Conservation (phyloP, 2,329 filamentous ascomycete genomes). For the Juglanconis juglandina region DNA sequence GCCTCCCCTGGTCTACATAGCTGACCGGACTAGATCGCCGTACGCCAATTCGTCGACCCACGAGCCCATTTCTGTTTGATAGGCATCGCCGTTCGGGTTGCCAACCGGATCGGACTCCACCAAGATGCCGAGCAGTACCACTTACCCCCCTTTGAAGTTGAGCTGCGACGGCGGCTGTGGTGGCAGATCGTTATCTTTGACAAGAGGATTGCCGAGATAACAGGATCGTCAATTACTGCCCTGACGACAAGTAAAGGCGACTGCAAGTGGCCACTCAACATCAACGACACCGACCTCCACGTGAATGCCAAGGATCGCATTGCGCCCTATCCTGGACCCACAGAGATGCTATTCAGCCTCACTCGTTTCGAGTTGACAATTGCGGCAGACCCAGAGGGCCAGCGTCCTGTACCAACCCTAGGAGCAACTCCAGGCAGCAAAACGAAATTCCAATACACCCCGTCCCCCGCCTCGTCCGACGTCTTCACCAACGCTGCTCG, state of each 20-base stretch:
- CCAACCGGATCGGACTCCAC: constrained; percentile 66
- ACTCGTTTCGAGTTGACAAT: constrained; percentile 56
- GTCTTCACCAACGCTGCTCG: constrained; percentile 47
- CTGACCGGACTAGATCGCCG: constrained; percentile 45
- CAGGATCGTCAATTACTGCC: constrained; percentile 55
- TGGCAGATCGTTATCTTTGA: constrained; percentile 70
- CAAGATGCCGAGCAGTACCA: constrained; percentile 53
- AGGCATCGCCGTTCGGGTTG: constrained; percentile 64
- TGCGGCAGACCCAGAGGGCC: constrained; percentile 46
- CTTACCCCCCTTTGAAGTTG: constrained; percentile 58
- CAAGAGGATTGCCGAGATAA: constrained; percentile 64
- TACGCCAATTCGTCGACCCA: constrained; percentile 59
- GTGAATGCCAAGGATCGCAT: constrained; percentile 54
- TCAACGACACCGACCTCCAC: constrained; percentile 60
- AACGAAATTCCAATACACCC: constrained; percentile 29
- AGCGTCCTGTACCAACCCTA: constrained; percentile 15
- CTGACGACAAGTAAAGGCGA: constrained; percentile 49
- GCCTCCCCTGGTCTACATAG: background rate
- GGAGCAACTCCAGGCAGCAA: constrained; percentile 3
- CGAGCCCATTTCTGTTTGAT: constrained; percentile 59
- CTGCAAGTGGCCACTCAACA: constrained; percentile 56
- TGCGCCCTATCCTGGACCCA: constrained; percentile 46
- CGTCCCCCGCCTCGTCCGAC: constrained; percentile 38
- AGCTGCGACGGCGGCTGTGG: constrained; percentile 70
- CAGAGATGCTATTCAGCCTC: constrained; percentile 59